Base-by-base conservation (phyloP, 2,329 filamentous ascomycete species). In the Paecilomyces sp. region DNA sequence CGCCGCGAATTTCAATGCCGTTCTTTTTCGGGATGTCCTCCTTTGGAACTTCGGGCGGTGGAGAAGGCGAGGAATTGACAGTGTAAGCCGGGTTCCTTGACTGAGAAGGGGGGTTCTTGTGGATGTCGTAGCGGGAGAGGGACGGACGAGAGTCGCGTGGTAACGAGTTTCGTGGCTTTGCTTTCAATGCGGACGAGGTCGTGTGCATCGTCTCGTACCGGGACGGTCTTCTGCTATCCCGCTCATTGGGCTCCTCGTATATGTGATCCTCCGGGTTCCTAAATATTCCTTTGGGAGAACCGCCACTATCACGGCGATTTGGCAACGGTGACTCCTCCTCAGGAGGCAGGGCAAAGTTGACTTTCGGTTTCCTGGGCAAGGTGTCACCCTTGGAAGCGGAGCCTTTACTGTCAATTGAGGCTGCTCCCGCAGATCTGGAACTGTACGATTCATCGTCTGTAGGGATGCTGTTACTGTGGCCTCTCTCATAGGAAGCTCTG, bases 81-180 rank as follows among this genome's bases (percentile, higher is more conserved):
- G 84, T 91, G 75, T 97, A 97, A 18, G 81, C 82, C 4, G 92
- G 86, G 69, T 96, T 91, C 60, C 88, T 86, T 54, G 91, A 92
- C 70, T 94, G 92, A 22, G 86, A 87, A 0, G 91, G 91, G 18
- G 91, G 86, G 67, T 96, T 95, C 67, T 84, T 88, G 73, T 96
- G 85, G 60, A 96, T 94, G 72, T 97, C 91, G 59, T 87, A 83
- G 24, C 80, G 77, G 9, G 82, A 68, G 33, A 75, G 72, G 65
- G 79, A 72, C 28, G 72, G 76, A 55, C 76, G 77, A 58, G 69
- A 68, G 54, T 71, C 68, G 68, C 74, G 73, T 73, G 78, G 68
- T 58, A 90, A 81, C 11, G 86, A 83, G 66, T 90, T 91, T 62
- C 85, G 86, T 52, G 83, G 76, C 67, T 87, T 87, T 56, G 82